phyloP scores from a whole-genome alignment of 345 rosid species.

The sweet orange (Citrus sinensis) region DVS_A1.0 CM039161.1:1481001-1481500 shows the following conservation, averaged over 20 bases:
- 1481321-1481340: not conserved
- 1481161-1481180: constrained; percentile 32
- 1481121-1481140: constrained; percentile 24
- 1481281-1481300: constrained; percentile 39
- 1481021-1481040: constrained; percentile 24
- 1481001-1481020: constrained; percentile 18
- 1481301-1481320: not conserved
- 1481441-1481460: not conserved
- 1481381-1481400: not conserved
- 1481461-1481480: not conserved
- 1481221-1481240: constrained; percentile 41
- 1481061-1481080: not conserved
- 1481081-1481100: not conserved
- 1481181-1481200: constrained; percentile 15
- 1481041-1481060: not conserved
- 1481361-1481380: not conserved
- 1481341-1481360: not conserved
- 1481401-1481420: not conserved
- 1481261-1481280: constrained; percentile 39
- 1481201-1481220: constrained; percentile 29
- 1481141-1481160: constrained; percentile 32
- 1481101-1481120: constrained; percentile 29
- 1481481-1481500: not conserved
- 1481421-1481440: not conserved
- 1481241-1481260: constrained; percentile 43